Percentiles rank a stretch among this genome's conserved stretches.
These are phyloP conservation scores for Staphylotrichum tortipilum DNA, from an alignment of 495 filamentous ascomycete genomes.

Conservation along the genomic window DNA sequence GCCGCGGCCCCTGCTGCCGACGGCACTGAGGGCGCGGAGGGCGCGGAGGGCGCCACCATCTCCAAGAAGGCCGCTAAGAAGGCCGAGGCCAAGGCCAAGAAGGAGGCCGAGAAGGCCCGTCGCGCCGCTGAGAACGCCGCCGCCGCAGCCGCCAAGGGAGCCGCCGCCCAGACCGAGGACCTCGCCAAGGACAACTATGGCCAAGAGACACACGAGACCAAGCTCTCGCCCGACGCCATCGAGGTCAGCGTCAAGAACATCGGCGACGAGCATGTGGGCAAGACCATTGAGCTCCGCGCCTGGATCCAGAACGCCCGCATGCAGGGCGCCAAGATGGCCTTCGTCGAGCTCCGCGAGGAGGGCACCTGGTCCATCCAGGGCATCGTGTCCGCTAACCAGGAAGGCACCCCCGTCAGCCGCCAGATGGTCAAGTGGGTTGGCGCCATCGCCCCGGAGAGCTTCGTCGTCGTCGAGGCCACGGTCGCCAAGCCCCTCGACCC, in stretches of 20 bases:
- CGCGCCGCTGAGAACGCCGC: slow-evolving; percentile 44
- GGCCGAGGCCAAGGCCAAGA: slow-evolving; percentile 46
- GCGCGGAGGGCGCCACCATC: slow-evolving; percentile 16
- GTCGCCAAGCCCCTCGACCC: slow-evolving; percentile 75
- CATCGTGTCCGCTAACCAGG: slow-evolving; percentile 49
- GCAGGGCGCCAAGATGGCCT: slow-evolving; percentile 85
- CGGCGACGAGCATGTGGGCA: slow-evolving; percentile 53
- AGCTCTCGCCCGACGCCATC: slow-evolving; percentile 23
- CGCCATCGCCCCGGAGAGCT: slow-evolving; percentile 70
- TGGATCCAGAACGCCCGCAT: slow-evolving; percentile 80
- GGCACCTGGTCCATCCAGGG: slow-evolving; percentile 72
- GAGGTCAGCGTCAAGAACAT: slow-evolving; percentile 47
- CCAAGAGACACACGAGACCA: slow-evolving; percentile 26
- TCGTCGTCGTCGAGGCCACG: slow-evolving; percentile 69
- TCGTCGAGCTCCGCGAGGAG: slow-evolving; percentile 81
- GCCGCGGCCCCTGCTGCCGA: slow-evolving; percentile 9
- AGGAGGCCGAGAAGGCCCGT: slow-evolving; percentile 44
- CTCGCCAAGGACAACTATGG: slow-evolving; percentile 66
- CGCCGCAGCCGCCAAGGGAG: slow-evolving; percentile 33
- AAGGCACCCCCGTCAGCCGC: slow-evolving; percentile 47
- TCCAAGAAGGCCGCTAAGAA: slow-evolving; percentile 53
- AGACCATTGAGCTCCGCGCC: slow-evolving; percentile 70
- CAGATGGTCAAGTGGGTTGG: slow-evolving; percentile 95
- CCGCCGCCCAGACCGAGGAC: slow-evolving; percentile 53
- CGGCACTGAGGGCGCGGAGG: slow-evolving; percentile 20